Conservation (phyloP, 441 rosid genomes). For the Geranium incanum region DNA sequence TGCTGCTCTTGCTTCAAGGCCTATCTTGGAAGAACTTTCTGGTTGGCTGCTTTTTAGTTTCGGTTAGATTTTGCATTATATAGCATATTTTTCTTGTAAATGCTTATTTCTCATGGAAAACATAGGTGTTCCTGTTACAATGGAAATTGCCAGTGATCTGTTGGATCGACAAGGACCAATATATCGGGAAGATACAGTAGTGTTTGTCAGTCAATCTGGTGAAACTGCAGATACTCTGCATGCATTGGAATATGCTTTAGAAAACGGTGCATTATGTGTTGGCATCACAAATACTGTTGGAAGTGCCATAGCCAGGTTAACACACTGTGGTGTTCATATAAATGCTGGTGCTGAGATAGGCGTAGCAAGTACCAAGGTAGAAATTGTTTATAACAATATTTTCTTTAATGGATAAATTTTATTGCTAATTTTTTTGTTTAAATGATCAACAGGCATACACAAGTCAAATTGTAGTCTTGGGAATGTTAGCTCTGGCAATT, state of each 20-base stretch:
- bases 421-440: too few relatives aligned
- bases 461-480: too few relatives aligned
- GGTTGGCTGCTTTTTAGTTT: slow-evolving; percentile 34
- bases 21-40: slow-evolving; percentile 90
- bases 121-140: slow-evolving; percentile 80
- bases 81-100: background rate
- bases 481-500: too few relatives aligned
- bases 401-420: too few relatives aligned
- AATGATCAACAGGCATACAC: too few relatives aligned
- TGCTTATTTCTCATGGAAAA: slow-evolving; percentile 8
- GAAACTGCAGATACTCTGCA: slow-evolving; percentile 92
- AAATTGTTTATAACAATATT: too few relatives aligned
- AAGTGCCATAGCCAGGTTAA: slow-evolving; percentile 84
- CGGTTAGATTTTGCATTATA: slow-evolving; percentile 1
- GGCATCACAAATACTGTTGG: slow-evolving; percentile 95
- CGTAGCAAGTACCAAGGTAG: slow-evolving; percentile 42
- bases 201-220: slow-evolving; percentile 96
- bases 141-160: slow-evolving; percentile 98
- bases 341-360: slow-evolving; percentile 96
- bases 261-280: slow-evolving; percentile 92
- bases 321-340: slow-evolving; percentile 89
- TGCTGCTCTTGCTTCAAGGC: slow-evolving; percentile 88
- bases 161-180: slow-evolving; percentile 91
- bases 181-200: slow-evolving; percentile 93
- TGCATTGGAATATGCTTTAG: slow-evolving; percentile 79